Evolutionary conservation across 345 rosid genomes (phyloP).

Genomic region (Trapa bicornis): DNA sequence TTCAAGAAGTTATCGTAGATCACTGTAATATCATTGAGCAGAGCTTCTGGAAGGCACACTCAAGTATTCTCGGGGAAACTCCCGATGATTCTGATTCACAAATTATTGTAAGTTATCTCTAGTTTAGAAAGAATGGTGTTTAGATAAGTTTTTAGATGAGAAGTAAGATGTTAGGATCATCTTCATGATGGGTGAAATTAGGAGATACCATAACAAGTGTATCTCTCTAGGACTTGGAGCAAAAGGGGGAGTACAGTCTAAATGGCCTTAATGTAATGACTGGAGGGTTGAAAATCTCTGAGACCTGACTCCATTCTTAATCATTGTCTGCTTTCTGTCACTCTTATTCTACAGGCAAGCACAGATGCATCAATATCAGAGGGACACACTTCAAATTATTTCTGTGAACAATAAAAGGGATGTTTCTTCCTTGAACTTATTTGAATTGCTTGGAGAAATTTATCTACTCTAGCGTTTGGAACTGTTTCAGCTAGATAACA

Average conservation of each 20-base stretch:
- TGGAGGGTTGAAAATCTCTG: neutral
- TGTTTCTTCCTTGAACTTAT: neutral
- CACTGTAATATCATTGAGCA: conserved; percentile 54
- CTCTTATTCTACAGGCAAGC: neutral
- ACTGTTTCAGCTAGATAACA: too few species aligned
- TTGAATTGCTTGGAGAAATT: neutral
- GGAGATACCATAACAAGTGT: neutral
- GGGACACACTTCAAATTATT: neutral
- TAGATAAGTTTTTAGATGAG: too few species aligned
- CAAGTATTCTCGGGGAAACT: conserved; percentile 16
- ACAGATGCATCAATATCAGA: neutral
- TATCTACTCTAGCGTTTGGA: neutral
- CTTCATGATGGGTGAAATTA: neutral
- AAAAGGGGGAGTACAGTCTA: neutral
- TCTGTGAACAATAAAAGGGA: neutral
- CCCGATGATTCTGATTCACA: neutral
- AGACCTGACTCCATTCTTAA: neutral
- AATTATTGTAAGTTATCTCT: conserved; percentile 1
- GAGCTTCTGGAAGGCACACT: conserved; percentile 53
- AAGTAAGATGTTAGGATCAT: neutral
- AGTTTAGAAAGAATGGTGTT: neutral
- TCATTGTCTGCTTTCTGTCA: neutral
- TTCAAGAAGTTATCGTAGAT: conserved; percentile 19
- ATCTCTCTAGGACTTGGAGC: neutral
- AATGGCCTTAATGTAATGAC: neutral